Percentiles rank a stretch among this genome's conserved stretches.
Evolutionary conservation across 352 stramenopile genomes (phyloP).

Genomic region (Phytophthora boehmeriae): DNA sequence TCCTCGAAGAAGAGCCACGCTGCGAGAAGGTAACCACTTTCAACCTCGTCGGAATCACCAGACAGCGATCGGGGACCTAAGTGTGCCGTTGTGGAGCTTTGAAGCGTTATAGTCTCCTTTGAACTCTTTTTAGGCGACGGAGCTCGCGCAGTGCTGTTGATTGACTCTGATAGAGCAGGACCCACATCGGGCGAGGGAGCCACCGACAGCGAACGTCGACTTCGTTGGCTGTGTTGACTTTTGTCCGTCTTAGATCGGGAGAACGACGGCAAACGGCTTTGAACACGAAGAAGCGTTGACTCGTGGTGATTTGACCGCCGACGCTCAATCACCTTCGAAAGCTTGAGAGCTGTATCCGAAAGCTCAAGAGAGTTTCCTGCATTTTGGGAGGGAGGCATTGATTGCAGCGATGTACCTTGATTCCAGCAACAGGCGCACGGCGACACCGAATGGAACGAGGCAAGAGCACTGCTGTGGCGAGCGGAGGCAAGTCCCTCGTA

Average conservation of each 20-base stretch:
- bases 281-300: constrained; percentile 39
- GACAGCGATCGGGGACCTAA: constrained; percentile 4
- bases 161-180: neutral
- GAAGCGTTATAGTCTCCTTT: constrained; percentile 13
- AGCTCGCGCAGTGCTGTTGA: neutral
- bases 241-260: constrained; percentile 20
- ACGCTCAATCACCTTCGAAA: constrained; percentile 74
- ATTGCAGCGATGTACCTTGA: too few relatives aligned
- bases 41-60: constrained; percentile 11
- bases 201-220: constrained; percentile 26
- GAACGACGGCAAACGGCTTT: constrained; percentile 39
- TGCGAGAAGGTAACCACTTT: constrained; percentile 17
- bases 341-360: constrained; percentile 61
- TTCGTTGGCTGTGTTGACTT: constrained; percentile 4
- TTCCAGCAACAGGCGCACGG: neutral
- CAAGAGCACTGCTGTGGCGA: neutral
- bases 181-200: constrained; percentile 32
- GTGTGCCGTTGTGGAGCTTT: constrained; percentile 10
- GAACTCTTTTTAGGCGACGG: neutral
- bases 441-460: neutral
- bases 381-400: neutral
- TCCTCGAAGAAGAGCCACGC: constrained; percentile 73
- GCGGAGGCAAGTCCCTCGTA: neutral
- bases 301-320: constrained; percentile 53
- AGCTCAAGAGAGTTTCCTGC: constrained; percentile 31